phyloP scores from a whole-genome alignment of 2,329 filamentous ascomycete genomes.

The Epichloe festucae region DNA sequence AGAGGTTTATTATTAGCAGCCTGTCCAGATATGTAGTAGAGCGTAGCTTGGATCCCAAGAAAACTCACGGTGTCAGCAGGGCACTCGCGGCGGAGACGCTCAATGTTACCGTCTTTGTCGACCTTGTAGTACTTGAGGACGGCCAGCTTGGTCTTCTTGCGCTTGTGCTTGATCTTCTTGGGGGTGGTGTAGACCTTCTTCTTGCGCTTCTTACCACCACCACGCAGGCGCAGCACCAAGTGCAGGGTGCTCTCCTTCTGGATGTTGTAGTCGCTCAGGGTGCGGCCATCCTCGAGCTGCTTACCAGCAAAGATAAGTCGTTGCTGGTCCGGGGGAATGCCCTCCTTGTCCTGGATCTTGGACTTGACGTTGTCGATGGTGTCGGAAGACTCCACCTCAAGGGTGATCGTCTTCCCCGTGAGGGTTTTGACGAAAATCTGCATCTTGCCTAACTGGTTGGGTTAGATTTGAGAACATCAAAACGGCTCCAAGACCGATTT shows the following conservation, averaged over 20 bases:
- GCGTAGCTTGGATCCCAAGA: neutral
- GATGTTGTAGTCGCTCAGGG: slow-evolving; percentile 99
- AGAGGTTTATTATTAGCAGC: neutral
- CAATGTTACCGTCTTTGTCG: slow-evolving; percentile 98
- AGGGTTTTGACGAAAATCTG: slow-evolving; percentile 74
- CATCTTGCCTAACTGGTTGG: slow-evolving; percentile 48
- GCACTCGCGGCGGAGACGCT: slow-evolving; percentile 97
- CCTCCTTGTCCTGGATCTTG: slow-evolving; percentile 98
- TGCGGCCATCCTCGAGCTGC: slow-evolving; percentile 99
- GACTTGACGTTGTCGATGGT: slow-evolving; percentile 99
- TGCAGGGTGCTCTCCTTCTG: slow-evolving; percentile 99
- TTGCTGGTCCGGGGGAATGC: slow-evolving; percentile 97
- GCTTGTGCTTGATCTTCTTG: slow-evolving; percentile 99
- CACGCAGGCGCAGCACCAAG: slow-evolving; percentile 93
- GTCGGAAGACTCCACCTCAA: slow-evolving; percentile 99
- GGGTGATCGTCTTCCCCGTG: slow-evolving; percentile 99
- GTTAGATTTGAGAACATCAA: slow-evolving; percentile 23
- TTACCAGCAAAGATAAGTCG: slow-evolving; percentile 99
- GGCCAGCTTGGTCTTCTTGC: slow-evolving; percentile 99
- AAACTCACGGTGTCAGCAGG: slow-evolving; percentile 70
- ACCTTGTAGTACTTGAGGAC: slow-evolving; percentile 99
- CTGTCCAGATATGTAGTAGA: neutral
- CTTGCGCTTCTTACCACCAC: slow-evolving; percentile 99
- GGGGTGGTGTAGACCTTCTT: slow-evolving; percentile 99
- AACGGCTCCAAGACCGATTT: neutral